Conservation (phyloP, 2,329 filamentous ascomycete genomes). For the Camptophora hylomeconis region DNA sequence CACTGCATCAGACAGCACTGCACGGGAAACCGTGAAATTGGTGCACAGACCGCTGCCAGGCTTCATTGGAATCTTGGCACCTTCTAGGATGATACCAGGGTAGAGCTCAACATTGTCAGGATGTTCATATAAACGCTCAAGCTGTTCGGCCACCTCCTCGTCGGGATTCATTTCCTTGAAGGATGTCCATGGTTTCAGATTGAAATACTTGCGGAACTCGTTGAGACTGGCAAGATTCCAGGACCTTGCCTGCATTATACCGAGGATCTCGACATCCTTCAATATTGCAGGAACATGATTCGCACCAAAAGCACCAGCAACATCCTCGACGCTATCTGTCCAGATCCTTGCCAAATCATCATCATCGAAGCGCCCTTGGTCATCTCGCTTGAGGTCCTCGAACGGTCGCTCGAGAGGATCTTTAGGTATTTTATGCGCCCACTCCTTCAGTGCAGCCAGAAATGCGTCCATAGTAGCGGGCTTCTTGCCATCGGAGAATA, state of each 20-base stretch:
- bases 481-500: slow-evolving; percentile 31
- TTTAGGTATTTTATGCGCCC: slow-evolving; percentile 27
- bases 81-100: slow-evolving; percentile 44
- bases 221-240: slow-evolving; percentile 52
- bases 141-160: slow-evolving; percentile 31
- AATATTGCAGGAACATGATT: slow-evolving; percentile 46
- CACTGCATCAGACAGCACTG: slow-evolving; percentile 33
- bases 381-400: slow-evolving; percentile 33
- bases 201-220: slow-evolving; percentile 40
- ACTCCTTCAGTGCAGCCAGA: slow-evolving; percentile 25
- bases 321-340: slow-evolving; percentile 47
- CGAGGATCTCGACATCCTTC: slow-evolving; percentile 48
- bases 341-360: slow-evolving; percentile 45
- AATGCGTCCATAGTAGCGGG: slow-evolving; percentile 27
- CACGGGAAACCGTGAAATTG: slow-evolving; percentile 31
- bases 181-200: slow-evolving; percentile 34
- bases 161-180: slow-evolving; percentile 42
- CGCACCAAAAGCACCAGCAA: slow-evolving; percentile 46
- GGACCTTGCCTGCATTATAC: slow-evolving; percentile 47
- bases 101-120: slow-evolving; percentile 45
- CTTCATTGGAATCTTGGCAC: slow-evolving; percentile 38
- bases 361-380: slow-evolving; percentile 42
- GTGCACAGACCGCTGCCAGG: slow-evolving; percentile 37
- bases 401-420: slow-evolving; percentile 38
- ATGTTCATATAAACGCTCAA: slow-evolving; percentile 36